These are phyloP conservation scores for Colletotrichum lentis DNA, from an alignment of 2,329 filamentous ascomycete species.

Conservation along the genomic window DNA sequence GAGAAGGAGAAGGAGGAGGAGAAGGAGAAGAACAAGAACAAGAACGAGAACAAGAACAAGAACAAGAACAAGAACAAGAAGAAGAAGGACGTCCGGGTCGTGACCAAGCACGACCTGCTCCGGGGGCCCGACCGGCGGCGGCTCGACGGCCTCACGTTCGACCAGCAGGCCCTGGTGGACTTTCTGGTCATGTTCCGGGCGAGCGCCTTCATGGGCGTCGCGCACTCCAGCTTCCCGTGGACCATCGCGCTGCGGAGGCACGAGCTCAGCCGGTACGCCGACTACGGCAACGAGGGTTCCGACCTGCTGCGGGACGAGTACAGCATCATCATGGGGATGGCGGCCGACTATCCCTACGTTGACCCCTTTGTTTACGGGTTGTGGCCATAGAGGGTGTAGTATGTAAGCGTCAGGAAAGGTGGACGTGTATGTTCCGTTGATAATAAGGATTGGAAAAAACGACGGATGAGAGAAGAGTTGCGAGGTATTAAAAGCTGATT, in stretches of 20 bases:
- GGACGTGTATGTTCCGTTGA: too few species aligned
- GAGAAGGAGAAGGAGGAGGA: too few species aligned
- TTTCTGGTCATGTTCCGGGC: conserved; percentile 47
- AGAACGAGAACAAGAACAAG: too few species aligned
- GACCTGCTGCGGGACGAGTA: conserved; percentile 46
- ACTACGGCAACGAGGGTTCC: conserved; percentile 44
- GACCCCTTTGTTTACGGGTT: conserved; percentile 45
- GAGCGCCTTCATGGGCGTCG: conserved; percentile 47
- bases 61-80: too few species aligned
- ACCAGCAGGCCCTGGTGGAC: conserved; percentile 48
- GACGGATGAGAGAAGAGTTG: too few species aligned
- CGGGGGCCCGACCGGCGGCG: conserved; percentile 34
- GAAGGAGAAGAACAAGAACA: too few species aligned
- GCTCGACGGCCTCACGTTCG: conserved; percentile 44
- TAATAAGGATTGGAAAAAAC: neutral
- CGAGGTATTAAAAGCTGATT: too few species aligned
- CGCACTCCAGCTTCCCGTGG: conserved; percentile 48
- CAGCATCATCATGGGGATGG: conserved; percentile 46
- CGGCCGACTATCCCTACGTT: conserved; percentile 44
- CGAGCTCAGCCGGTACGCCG: conserved; percentile 44
- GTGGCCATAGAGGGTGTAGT: conserved; percentile 42
- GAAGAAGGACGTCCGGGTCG: conserved; percentile 41
- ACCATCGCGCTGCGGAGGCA: conserved; percentile 46
- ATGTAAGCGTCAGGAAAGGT: too few species aligned
- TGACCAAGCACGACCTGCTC: conserved; percentile 47